Evolutionary conservation across 2,329 filamentous ascomycete species (phyloP).

Genomic region (Nemania sp.): DNA sequence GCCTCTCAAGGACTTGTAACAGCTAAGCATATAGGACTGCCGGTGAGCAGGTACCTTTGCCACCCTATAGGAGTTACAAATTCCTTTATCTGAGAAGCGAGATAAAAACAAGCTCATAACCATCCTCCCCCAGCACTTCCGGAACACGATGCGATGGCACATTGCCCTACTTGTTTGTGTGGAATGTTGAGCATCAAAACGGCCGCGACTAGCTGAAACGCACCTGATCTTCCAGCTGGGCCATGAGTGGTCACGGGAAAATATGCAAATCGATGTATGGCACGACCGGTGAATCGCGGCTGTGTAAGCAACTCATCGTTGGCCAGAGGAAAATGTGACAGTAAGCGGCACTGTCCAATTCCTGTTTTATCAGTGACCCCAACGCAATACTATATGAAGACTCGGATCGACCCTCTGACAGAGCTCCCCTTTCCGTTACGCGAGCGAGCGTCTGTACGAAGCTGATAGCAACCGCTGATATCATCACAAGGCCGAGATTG

Average conservation of each 20-base stretch:
- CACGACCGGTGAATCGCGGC: constrained; percentile 3
- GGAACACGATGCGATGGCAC: constrained; percentile 1
- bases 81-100: neutral
- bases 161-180: constrained; percentile 4
- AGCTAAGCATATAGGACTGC: constrained; percentile 5
- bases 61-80: neutral
- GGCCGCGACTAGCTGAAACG: constrained; percentile 14
- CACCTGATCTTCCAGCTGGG: neutral
- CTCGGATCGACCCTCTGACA: neutral
- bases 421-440: neutral
- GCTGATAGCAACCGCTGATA: neutral
- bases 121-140: neutral
- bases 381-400: neutral
- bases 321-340: neutral
- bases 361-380: neutral
- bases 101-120: constrained; percentile 1
- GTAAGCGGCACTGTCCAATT: neutral
- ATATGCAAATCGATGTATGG: constrained; percentile 3
- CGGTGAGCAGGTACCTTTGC: constrained; percentile 3
- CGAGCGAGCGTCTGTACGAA: neutral
- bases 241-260: neutral
- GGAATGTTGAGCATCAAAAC: constrained; percentile 5
- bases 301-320: constrained; percentile 4
- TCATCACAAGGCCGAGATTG: neutral
- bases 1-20: constrained; percentile 2